Base-by-base conservation (phyloP, 2,329 filamentous ascomycete genomes). In the Ophiostoma quercus region DNA sequence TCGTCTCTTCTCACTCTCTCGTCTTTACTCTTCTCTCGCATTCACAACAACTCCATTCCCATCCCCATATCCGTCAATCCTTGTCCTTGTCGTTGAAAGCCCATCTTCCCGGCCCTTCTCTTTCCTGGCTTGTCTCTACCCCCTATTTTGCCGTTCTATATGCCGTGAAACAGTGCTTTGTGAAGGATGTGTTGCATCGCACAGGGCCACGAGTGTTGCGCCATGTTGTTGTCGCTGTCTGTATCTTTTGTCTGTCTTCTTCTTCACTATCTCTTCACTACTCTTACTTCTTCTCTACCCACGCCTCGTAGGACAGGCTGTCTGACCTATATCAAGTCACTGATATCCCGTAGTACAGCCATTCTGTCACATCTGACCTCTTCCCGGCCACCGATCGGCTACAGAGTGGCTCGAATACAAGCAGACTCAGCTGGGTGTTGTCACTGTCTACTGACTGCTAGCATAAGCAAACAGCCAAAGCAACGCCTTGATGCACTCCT, bases 171-270 rank as follows among this genome's bases (percentile, higher is more conserved):
- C 60, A 34, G 8, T 65, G 29, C 32, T n/a, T n/a, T 37, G 32
- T 65, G 60, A 65, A 65, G 60, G 60, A 22, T 65, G 34, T 65
- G 32, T 39, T 37, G 60, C 60, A 65, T 39, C 25, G 32, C 57
- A 62, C 60, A 34, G 32, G 34, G 60, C 32, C 60, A 65, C 60
- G 60, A 65, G 32, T 39, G 16, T 22, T 65, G 32, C 29, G 22
- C 11, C 57, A 19, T 65, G 32, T 12, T 65, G 14, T 39, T 65
- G 16, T 65, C 60, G 39, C 32, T 65, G 25, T 34, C n/a, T 51
- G 43, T 47, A 14, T 19, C 12, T 12, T 47, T 2, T 47, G 16
- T 47, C 43, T 47, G 16, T 60, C 11, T 57, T n/a, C 25, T 8
- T 57, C 22, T 19, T 51, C 43, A 34, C 34, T 34, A 34, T 51